These are phyloP conservation scores for Seiridium unicorne DNA, from an alignment of 2,329 filamentous ascomycete species.

Conservation along the genomic window DNA sequence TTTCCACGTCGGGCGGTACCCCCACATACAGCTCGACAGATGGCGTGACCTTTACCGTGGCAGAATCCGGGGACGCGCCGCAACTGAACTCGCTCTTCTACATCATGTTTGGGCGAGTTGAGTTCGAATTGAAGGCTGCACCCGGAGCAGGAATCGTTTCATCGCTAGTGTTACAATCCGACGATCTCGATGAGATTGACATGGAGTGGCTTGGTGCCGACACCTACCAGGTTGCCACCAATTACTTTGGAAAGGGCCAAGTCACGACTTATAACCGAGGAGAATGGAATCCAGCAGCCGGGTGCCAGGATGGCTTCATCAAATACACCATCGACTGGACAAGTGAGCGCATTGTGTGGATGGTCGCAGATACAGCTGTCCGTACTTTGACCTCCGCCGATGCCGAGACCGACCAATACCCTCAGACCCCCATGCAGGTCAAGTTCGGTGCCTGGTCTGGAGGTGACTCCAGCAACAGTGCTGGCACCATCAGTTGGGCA, in stretches of 20 bases:
- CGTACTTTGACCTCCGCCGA: conserved; percentile 70
- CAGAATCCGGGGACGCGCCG: conserved; percentile 76
- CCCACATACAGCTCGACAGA: conserved; percentile 68
- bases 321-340: conserved; percentile 96
- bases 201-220: conserved; percentile 91
- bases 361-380: conserved; percentile 74
- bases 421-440: conserved; percentile 93
- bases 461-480: conserved; percentile 75
- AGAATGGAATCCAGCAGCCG: conserved; percentile 68
- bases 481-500: conserved; percentile 88
- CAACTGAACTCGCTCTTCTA: conserved; percentile 90
- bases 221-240: conserved; percentile 79
- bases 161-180: conserved; percentile 86
- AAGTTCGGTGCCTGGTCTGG: conserved; percentile 92
- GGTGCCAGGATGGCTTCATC: conserved; percentile 74
- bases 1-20: conserved; percentile 64
- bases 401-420: conserved; percentile 74
- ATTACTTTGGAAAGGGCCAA: conserved; percentile 94
- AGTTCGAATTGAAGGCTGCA: conserved; percentile 81
- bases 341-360: conserved; percentile 79
- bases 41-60: conserved; percentile 80
- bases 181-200: conserved; percentile 93
- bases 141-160: conserved; percentile 91
- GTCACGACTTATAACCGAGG: conserved; percentile 85
- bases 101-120: conserved; percentile 97